Evolutionary conservation across 352 stramenopile genomes (phyloP), one percentile per base, ranked within the genome.

Genomic region (Pythium oligandrum): DNA sequence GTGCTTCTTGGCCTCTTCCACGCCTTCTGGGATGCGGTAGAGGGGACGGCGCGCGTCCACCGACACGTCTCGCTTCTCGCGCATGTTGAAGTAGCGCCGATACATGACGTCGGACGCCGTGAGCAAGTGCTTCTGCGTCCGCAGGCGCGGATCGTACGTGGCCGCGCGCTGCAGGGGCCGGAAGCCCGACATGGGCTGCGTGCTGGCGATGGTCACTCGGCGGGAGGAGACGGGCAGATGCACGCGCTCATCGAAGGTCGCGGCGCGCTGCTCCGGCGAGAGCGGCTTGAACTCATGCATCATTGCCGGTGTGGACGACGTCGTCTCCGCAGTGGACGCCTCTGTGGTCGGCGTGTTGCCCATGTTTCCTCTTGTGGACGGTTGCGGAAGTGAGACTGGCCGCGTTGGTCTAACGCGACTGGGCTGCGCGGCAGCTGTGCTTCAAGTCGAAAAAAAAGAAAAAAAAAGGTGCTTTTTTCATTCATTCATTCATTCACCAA

Each of bases 181-280:
- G 64, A 92, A 92, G 46, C 66, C 78, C 44, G 78, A 86, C 53
- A 83, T 69, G 49, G 74, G 68, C 39, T 72, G 70, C 48, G 71
- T 64, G 34, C 51, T 53, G 0, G 73, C 72, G 40, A 84, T 67
- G 37, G 69, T 84, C 55, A 86, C 69, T 49, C 67, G 64, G 50
- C 68, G 46, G n/a, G 33, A 52, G 0, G 52, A 30, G n/a, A 63
- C 73, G 2, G 38, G 57, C 47, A 90, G 43, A 49, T 90, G 82
- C 48, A 88, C 70, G 48, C 83, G 83, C 67, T 93, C 83, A 51
- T 93, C 83, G 47, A 93, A 93, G 2, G 83, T 93, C 42, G 86
- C 64, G 37, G 80, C 77, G 61, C 83, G 83, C 61, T 93, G 83
- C 57, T 83, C 71, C 2, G 72, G 61, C 40, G 79, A 90, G 2